A percentile compares a stretch with the other conserved stretches of the same genome.
Conservation (phyloP, 768 basidiomycete genomes). For the Hemileccinum impolitum region DNA sequence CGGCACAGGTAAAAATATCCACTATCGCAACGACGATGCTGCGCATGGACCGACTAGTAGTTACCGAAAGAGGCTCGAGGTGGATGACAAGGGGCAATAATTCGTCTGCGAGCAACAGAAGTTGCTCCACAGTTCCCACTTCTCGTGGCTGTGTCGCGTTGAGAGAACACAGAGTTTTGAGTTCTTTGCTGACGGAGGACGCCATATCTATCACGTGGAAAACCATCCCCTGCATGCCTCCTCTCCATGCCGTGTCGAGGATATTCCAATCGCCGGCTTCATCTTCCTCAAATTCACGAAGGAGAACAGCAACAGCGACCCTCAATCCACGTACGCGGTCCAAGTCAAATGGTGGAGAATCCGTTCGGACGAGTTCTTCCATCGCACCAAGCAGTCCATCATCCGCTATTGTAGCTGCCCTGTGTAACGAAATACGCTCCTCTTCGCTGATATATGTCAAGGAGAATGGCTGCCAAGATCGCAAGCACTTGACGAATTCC, state of each 20-base stretch:
- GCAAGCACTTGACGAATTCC: conserved; percentile 56
- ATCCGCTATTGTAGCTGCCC: conserved; percentile 64
- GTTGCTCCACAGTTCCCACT: conserved; percentile 45
- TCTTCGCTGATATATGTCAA: conserved; percentile 59
- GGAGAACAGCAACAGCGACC: conserved; percentile 57
- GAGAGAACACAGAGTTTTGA: conserved; percentile 51
- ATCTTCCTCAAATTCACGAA: conserved; percentile 47
- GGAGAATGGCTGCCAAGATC: conserved; percentile 58
- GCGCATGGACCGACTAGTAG: conserved; percentile 50
- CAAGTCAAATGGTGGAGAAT: conserved; percentile 36
- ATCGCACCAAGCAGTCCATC: conserved; percentile 63
- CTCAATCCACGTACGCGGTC: conserved; percentile 57
- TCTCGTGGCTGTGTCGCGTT: conserved; percentile 33
- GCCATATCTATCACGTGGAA: conserved; percentile 55
- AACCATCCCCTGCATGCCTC: conserved; percentile 53
- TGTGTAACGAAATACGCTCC: conserved; percentile 55
- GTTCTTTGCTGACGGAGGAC: conserved; percentile 46
- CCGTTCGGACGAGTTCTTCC: conserved; percentile 47
- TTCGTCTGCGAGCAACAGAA: conserved; percentile 55
- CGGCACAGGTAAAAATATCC: conserved; percentile 56
- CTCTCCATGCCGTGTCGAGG: conserved; percentile 58
- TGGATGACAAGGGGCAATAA: conserved; percentile 48
- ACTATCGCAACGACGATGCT: conserved; percentile 41
- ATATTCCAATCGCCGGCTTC: conserved; percentile 54
- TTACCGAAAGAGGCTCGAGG: conserved; percentile 45